A percentile compares a stretch with the other conserved stretches of the same genome.
Conservation (phyloP, 306 rosid genomes). For the Carpinus fangiana region DNA sequence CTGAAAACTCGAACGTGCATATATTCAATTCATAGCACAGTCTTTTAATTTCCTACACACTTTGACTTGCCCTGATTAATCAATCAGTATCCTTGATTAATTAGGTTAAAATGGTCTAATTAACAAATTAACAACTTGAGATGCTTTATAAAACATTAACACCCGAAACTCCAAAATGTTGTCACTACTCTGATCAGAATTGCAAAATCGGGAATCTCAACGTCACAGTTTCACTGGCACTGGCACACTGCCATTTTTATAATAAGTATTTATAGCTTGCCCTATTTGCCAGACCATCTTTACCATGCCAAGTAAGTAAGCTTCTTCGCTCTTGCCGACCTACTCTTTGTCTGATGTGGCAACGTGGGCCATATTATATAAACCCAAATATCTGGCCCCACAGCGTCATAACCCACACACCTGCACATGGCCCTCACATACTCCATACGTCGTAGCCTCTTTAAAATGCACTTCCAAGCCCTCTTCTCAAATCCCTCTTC, state of each 20-base stretch:
- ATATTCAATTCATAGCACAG: too few species aligned
- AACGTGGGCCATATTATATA: slow-evolving; percentile 19
- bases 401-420: background rate
- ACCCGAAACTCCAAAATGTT: background rate
- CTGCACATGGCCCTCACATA: slow-evolving; percentile 20
- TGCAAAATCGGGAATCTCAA: background rate
- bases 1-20: too few species aligned
- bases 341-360: slow-evolving; percentile 25
- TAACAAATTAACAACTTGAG: too few species aligned
- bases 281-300: background rate
- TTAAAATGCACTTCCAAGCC: slow-evolving; percentile 13
- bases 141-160: background rate
- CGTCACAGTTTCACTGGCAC: background rate
- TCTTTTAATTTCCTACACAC: too few species aligned
- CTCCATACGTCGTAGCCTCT: slow-evolving; percentile 1
- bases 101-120: too few species aligned
- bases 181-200: background rate
- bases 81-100: too few species aligned
- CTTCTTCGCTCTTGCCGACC: slow-evolving; percentile 27
- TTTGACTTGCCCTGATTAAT: too few species aligned
- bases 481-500: slow-evolving; percentile 24
- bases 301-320: background rate
- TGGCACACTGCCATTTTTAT: background rate
- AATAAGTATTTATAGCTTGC: background rate
- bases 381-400: background rate